Evolutionary conservation across 225 moss, liverwort and hornwort genomes (phyloP).

Genomic region (Bryoerythrophyllum caledonicum): DNA sequence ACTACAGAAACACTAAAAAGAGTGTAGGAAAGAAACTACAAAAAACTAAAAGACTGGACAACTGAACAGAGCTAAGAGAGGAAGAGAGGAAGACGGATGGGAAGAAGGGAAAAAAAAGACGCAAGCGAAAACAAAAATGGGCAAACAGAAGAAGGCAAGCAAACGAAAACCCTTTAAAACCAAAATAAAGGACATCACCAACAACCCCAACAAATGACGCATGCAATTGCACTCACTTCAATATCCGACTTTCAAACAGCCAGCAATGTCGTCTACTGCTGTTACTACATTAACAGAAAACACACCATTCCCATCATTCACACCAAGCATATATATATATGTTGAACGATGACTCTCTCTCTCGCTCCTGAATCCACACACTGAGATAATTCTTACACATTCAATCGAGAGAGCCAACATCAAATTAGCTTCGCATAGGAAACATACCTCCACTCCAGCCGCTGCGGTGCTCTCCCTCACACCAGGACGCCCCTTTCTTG

Average conservation of each 20-base stretch:
- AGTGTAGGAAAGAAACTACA: background rate
- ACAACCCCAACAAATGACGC: background rate
- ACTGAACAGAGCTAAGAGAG: background rate
- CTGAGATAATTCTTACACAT: too few species aligned
- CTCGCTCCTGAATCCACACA: background rate
- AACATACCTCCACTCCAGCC: conserved; percentile 1
- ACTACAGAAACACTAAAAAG: background rate
- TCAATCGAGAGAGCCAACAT: background rate
- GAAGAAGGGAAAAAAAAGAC: background rate
- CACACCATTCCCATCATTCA: too few species aligned
- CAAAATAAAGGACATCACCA: too few species aligned
- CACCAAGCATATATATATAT: background rate
- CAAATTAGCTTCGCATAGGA: background rate
- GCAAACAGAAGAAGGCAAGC: background rate
- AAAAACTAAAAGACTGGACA: background rate
- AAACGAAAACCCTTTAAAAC: background rate
- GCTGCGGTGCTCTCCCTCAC: background rate
- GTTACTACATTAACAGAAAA: too few species aligned
- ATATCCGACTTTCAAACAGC: too few species aligned
- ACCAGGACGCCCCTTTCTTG: background rate
- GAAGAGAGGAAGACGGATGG: background rate
- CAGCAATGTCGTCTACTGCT: background rate
- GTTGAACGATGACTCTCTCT: background rate
- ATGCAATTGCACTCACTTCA: background rate
- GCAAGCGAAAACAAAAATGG: background rate